Evolutionary conservation across 2,329 filamentous ascomycete species (phyloP).

Genomic region (Colletotrichum eremochloae): DNA sequence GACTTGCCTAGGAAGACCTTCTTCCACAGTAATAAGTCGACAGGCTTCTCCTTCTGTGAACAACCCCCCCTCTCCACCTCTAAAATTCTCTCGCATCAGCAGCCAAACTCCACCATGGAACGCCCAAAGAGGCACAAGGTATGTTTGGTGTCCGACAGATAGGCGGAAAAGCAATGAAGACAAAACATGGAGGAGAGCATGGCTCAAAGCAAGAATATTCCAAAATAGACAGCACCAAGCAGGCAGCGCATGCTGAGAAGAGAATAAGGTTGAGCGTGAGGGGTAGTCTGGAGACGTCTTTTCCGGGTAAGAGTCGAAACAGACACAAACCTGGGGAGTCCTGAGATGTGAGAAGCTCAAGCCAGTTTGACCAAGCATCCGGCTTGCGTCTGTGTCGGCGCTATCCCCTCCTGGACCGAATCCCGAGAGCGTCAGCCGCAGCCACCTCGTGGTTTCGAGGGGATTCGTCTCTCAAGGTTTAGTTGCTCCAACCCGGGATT

Average conservation of each 20-base stretch:
- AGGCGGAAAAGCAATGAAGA: neutral
- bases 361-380: slow-evolving; percentile 12
- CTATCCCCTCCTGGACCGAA: neutral
- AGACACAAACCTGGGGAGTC: slow-evolving; percentile 24
- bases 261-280: slow-evolving; percentile 33
- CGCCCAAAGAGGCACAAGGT: neutral
- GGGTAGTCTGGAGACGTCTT: slow-evolving; percentile 31
- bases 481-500: slow-evolving; percentile 2
- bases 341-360: slow-evolving; percentile 22
- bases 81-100: neutral
- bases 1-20: slow-evolving; percentile 15
- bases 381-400: slow-evolving; percentile 1
- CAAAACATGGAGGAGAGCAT: neutral
- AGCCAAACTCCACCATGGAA: neutral
- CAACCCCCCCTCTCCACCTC: neutral
- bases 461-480: slow-evolving; percentile 1
- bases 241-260: neutral
- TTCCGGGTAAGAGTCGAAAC: slow-evolving; percentile 15
- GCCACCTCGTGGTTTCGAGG: neutral
- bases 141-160: neutral
- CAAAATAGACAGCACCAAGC: neutral
- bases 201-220: slow-evolving; percentile 2
- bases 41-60: neutral
- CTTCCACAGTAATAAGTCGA: slow-evolving; percentile 9
- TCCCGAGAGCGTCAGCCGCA: neutral